These are phyloP conservation scores for Neurospora sp. DNA, from an alignment of 495 filamentous ascomycete species.

Conservation along the genomic window DNA sequence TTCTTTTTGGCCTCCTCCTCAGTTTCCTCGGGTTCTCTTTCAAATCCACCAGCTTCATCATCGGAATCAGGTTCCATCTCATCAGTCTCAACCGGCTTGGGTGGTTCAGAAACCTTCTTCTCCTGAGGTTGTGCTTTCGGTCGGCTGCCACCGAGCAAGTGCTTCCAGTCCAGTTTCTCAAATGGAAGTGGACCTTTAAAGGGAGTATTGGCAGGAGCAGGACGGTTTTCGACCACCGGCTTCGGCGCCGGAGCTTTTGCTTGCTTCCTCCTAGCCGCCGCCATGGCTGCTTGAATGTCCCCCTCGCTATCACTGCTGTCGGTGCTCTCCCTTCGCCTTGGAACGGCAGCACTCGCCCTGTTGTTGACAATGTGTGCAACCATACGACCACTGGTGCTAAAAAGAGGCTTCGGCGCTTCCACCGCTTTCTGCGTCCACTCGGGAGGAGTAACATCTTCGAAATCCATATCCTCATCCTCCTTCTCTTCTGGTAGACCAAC, in stretches of 20 bases:
- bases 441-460: conserved; percentile 38
- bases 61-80: conserved; percentile 26
- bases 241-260: conserved; percentile 9
- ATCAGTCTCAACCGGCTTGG: conserved; percentile 7
- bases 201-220: conserved; percentile 29
- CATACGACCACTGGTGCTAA: conserved; percentile 41
- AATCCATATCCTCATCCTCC: conserved; percentile 33
- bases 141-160: conserved; percentile 33
- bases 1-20: conserved; percentile 19
- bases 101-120: conserved; percentile 10
- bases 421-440: conserved; percentile 46
- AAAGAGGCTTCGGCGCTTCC: conserved; percentile 41
- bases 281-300: conserved; percentile 51
- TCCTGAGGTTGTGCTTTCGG: conserved; percentile 33
- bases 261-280: conserved; percentile 37
- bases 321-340: conserved; percentile 30
- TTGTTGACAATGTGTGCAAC: conserved; percentile 56
- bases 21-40: conserved; percentile 1
- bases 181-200: conserved; percentile 84
- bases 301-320: conserved; percentile 51
- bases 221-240: conserved; percentile 18
- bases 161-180: conserved; percentile 64
- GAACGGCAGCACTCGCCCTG: conserved; percentile 43
- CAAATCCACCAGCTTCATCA: conserved; percentile 61
- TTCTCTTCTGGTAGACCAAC: conserved; percentile 21